Evolutionary conservation across 2,329 filamentous ascomycete species (phyloP), one percentile per base, ranked within the genome.

Genomic region (Pseudogymnoascus sp.): DNA sequence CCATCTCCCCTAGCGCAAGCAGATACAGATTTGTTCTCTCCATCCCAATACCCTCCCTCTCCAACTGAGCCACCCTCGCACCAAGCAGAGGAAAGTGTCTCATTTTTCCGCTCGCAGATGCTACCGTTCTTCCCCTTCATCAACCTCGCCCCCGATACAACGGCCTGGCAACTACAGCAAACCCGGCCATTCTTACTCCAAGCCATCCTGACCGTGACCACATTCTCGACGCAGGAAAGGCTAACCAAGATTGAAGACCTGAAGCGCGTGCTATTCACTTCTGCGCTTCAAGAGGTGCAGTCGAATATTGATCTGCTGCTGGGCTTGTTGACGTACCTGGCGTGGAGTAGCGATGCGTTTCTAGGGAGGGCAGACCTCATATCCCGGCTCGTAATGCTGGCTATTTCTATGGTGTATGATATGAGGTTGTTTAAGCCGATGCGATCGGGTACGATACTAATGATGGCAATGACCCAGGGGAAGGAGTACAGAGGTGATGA

Each of bases 281-380:
- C 75, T 61, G 71, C 82, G 27, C 66, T 84, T 5, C 63, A 82
- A 10, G 74, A 79, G 8, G 72, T 75, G n/a, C 80, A 83, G 61
- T 76, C 77, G 59, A 77, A 70, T 58, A 71, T 84, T 39, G 83
- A 85, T 64, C 65, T 84, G 9, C 71, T 86, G 1, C 72, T 80
- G 9, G 82, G 81, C 0, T 63, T 84, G 3, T 67, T 86, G 13
- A 73, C 65, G 60, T 78, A 72, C 60, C 72, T 77, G 21, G 72
- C 73, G 33, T 84, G 81, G 80, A 79, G 68, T 66, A 74, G 18
- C 5, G 39, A 42, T 42, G 39, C 39, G 4, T 42, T 42, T 25
- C 39, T 42, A 4, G 39, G 39, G 3, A 25, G 39, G 7, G 18
- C 39, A 7, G 39, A 42, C 2, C 39, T 42, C 10, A 7, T 42